Percentiles rank a stretch among this genome's conserved stretches.
Conservation (phyloP, 257 asterid genomes). For the Solanum phureja region DNA sequence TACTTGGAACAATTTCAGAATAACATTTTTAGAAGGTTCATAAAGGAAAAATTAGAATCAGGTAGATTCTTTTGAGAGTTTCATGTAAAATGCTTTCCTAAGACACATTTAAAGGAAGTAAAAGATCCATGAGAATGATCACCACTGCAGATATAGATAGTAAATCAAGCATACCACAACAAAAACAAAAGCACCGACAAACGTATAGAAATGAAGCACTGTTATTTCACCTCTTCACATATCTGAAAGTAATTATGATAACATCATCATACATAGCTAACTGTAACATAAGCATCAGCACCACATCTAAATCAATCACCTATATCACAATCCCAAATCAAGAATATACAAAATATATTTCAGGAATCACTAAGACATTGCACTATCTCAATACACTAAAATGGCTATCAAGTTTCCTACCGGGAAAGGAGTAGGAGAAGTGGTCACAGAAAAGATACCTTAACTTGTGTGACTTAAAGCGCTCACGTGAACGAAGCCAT, state of each 20-base stretch:
- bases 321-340: not conserved
- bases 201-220: not conserved
- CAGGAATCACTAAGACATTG: not conserved
- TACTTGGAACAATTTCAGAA: not conserved
- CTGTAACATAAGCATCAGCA: not conserved
- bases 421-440: not conserved
- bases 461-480: conserved; percentile 72
- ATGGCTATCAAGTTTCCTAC: not conserved
- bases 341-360: not conserved
- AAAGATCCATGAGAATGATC: not conserved
- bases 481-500: conserved; percentile 80
- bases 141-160: not conserved
- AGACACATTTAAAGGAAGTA: not conserved
- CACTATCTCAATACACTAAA: not conserved
- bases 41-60: not conserved
- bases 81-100: not conserved
- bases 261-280: not conserved
- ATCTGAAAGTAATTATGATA: not conserved
- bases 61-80: not conserved
- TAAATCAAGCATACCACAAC: not conserved
- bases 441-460: conserved; percentile 28
- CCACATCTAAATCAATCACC: not conserved
- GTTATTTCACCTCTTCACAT: not conserved
- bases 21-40: not conserved
- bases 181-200: not conserved